These are phyloP conservation scores for Nemania serpens DNA, from an alignment of 2,329 filamentous ascomycete genomes.

Conservation along the genomic window DNA sequence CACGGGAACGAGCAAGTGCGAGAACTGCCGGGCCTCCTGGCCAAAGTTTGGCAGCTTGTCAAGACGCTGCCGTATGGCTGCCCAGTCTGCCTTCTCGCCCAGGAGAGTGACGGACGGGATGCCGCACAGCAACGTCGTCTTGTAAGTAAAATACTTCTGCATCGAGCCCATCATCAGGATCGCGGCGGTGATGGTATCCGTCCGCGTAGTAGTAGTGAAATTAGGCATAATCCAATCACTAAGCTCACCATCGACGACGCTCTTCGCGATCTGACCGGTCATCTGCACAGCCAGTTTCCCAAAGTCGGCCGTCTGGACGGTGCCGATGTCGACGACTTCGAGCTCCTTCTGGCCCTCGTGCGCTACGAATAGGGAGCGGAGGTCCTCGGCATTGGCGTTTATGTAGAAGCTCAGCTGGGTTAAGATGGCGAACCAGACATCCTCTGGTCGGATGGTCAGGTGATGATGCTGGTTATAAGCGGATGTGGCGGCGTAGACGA, in stretches of 20 bases:
- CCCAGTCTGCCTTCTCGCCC: slow-evolving; percentile 53
- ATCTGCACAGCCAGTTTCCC: slow-evolving; percentile 36
- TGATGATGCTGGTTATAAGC: slow-evolving; percentile 52
- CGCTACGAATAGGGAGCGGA: slow-evolving; percentile 48
- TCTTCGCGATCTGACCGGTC: slow-evolving; percentile 45
- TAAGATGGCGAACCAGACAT: slow-evolving; percentile 58
- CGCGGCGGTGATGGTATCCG: slow-evolving; percentile 49
- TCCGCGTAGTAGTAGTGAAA: slow-evolving; percentile 55
- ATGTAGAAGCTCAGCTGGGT: slow-evolving; percentile 53
- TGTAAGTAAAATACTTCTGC: slow-evolving; percentile 54
- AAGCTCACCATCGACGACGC: slow-evolving; percentile 48
- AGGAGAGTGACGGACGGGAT: slow-evolving; percentile 58
- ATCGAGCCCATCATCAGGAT: slow-evolving; percentile 57
- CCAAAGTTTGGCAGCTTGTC: slow-evolving; percentile 47
- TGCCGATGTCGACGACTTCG: slow-evolving; percentile 1
- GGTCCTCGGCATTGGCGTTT: slow-evolving; percentile 51
- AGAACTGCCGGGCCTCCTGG: slow-evolving; percentile 42
- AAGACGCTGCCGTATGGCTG: slow-evolving; percentile 39
- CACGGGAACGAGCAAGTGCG: slow-evolving; percentile 44
- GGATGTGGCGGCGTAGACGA: slow-evolving; percentile 45
- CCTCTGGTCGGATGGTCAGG: slow-evolving; percentile 55
- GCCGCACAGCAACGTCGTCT: slow-evolving; percentile 38
- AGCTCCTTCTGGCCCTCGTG: slow-evolving; percentile 46
- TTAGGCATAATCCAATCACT: slow-evolving; percentile 54
- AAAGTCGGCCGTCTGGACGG: slow-evolving; percentile 2